A percentile compares a stretch with the other conserved stretches of the same genome.
Evolutionary conservation across 345 rosid species (phyloP).

Genomic region (Eutrema yunnanense): DNA sequence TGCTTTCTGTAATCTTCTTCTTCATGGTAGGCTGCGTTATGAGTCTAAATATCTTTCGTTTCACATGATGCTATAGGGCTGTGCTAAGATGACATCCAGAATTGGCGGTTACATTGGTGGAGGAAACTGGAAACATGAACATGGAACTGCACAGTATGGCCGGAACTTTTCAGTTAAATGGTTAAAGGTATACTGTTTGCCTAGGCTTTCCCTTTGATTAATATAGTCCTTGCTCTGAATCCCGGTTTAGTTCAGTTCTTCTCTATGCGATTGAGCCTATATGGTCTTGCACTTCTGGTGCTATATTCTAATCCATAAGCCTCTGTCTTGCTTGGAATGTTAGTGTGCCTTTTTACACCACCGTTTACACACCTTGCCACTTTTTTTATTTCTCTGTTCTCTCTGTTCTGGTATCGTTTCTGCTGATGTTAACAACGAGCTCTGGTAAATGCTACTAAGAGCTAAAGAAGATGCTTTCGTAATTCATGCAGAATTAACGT

Average conservation of each 20-base stretch:
- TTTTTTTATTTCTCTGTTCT: background rate
- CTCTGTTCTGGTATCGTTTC: background rate
- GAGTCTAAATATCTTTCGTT: background rate
- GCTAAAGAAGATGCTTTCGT: background rate
- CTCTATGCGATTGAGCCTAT: background rate
- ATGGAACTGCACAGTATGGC: constrained; percentile 98
- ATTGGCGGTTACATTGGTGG: constrained; percentile 87
- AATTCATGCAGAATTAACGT: background rate
- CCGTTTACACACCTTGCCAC: background rate
- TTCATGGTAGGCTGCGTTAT: background rate
- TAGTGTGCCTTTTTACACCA: constrained; percentile 1
- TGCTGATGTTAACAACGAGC: constrained; percentile 1
- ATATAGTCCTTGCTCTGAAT: background rate
- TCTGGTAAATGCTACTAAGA: background rate
- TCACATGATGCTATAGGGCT: constrained; percentile 52
- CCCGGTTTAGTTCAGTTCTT: background rate
- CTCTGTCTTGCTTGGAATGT: background rate
- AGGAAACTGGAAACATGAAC: constrained; percentile 98
- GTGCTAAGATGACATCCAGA: constrained; percentile 97
- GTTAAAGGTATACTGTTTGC: constrained; percentile 61
- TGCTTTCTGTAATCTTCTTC: background rate
- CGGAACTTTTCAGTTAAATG: constrained; percentile 97
- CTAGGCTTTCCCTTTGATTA: background rate
- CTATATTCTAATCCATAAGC: background rate
- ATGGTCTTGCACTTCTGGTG: background rate